phyloP scores from a whole-genome alignment of 2,329 filamentous ascomycete species.

The Alternaria infectoria region DNA sequence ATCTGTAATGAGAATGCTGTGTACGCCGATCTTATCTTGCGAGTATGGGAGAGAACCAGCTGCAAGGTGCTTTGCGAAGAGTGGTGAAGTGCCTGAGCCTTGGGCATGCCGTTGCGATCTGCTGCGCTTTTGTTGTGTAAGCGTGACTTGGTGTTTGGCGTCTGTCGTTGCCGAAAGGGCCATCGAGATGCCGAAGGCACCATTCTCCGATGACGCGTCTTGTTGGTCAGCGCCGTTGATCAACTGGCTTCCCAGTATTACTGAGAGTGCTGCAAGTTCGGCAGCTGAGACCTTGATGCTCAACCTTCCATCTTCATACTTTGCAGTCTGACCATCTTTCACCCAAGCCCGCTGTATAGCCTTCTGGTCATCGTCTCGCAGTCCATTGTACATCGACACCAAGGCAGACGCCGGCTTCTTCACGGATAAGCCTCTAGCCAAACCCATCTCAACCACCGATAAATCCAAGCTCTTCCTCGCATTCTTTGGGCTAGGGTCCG shows the following conservation, averaged over 20 bases:
- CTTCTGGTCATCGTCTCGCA: slow-evolving; percentile 8
- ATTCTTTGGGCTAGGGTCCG: slow-evolving; percentile 12
- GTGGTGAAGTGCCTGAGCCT: slow-evolving; percentile 35
- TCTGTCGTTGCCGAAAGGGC: slow-evolving; percentile 7
- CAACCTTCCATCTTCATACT: slow-evolving; percentile 19
- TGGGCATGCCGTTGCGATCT: slow-evolving; percentile 28
- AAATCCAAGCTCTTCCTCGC: slow-evolving; percentile 29
- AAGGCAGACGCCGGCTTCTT: slow-evolving; percentile 20
- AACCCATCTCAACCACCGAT: slow-evolving; percentile 18
- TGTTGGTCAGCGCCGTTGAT: slow-evolving; percentile 2
- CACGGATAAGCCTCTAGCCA: slow-evolving; percentile 23
- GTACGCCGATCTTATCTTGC: slow-evolving; percentile 20
- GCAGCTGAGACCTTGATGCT: slow-evolving; percentile 24
- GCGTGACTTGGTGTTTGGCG: slow-evolving; percentile 27
- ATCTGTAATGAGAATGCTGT: slow-evolving; percentile 36
- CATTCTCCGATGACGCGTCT: slow-evolving; percentile 9
- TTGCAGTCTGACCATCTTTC: slow-evolving; percentile 30
- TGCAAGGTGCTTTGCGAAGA: slow-evolving; percentile 44
- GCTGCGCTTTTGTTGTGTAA: slow-evolving; percentile 31
- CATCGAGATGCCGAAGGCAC: slow-evolving; percentile 41
- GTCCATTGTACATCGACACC: slow-evolving; percentile 17
- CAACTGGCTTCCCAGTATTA: slow-evolving; percentile 36
- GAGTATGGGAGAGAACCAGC: slow-evolving; percentile 38
- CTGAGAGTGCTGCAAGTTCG: slow-evolving; percentile 37
- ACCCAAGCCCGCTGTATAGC: slow-evolving; percentile 27